A percentile compares a stretch with the other conserved stretches of the same genome.
Evolutionary conservation across 108 stramenopile species (phyloP).

Genomic region (Fragilaria radians): DNA sequence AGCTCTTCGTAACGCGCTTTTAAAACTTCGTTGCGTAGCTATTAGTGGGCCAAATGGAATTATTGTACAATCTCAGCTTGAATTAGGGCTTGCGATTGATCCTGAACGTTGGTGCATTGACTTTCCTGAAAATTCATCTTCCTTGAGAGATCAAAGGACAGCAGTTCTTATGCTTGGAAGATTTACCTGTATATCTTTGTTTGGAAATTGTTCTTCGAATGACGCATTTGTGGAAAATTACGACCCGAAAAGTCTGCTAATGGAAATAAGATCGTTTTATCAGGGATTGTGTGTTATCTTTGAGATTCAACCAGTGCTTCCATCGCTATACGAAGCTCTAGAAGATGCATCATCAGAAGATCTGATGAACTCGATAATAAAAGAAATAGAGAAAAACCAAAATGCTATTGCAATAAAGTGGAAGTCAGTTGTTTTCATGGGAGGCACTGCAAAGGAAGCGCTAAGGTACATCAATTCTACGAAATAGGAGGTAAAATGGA

Average conservation of each 20-base stretch:
- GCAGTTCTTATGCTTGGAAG: neutral
- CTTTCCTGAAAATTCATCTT: neutral
- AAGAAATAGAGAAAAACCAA: neutral
- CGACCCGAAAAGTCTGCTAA: neutral
- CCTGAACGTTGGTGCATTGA: neutral
- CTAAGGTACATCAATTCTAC: too few species aligned
- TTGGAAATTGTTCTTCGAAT: neutral
- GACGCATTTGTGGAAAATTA: neutral
- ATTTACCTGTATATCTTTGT: neutral
- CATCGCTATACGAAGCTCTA: neutral
- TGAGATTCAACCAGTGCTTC: neutral
- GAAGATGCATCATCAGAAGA: neutral
- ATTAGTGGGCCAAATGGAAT: conserved; percentile 27
- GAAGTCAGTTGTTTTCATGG: too few species aligned
- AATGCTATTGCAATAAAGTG: too few species aligned
- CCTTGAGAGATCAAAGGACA: neutral
- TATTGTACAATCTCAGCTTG: conserved; percentile 15
- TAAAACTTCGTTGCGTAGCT: conserved; percentile 16
- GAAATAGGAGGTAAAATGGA: too few species aligned
- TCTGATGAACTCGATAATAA: neutral
- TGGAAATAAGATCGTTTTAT: neutral
- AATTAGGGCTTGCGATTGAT: neutral
- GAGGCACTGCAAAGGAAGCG: too few species aligned
- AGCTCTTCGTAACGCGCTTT: conserved; percentile 12
- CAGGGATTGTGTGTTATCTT: neutral